Evolutionary conservation across 2,329 filamentous ascomycete genomes (phyloP), one percentile per base, ranked within the genome.

Genomic region (Exophiala viscosa): DNA sequence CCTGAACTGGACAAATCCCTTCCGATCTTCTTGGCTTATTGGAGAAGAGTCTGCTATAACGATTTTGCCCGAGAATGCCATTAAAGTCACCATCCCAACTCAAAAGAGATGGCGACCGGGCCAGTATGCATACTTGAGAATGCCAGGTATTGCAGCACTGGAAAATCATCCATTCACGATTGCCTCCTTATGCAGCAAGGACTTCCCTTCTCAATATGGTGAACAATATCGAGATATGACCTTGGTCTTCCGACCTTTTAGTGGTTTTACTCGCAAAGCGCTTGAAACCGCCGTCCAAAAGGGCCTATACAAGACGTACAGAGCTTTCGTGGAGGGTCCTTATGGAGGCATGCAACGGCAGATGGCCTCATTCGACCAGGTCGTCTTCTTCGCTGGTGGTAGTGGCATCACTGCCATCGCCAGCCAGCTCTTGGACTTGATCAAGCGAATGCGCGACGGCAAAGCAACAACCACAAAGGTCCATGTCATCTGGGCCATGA

Each of bases 81-180:
- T 97, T 73, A 96, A 96, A 69, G 82, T 97, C 61, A 96, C 92
- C 0, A 87, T 97, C 45, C 90, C 92, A 1, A 96, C 92, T 0
- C 89, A 92, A 69, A 88, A 95, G 80, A 85, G 83, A 57, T 97
- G 92, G 92, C 86, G 84, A 66, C 90, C 92, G 0, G 93, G 92
- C 4, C 93, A 97, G 69, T 96, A 95, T 62, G 87, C 96, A 14
- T 97, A 96, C 67, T 78, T 97, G 15, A 84, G 92, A 47, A 95
- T 97, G 86, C 92, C 92, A 0, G 89, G 89, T 1, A 90, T 97
- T 61, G 91, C 90, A 0, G 69, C 95, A 1, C 84, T 96, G 53
- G 89, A 96, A 61, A 96, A 95, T 62, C 93, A 97, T 63, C 92
- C 92, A 0, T 97, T 97, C 67, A 97, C 93, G 0, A 91, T 97